Evolutionary conservation across 768 basidiomycete species (phyloP).

Genomic region (Pluteus cervinus): DNA sequence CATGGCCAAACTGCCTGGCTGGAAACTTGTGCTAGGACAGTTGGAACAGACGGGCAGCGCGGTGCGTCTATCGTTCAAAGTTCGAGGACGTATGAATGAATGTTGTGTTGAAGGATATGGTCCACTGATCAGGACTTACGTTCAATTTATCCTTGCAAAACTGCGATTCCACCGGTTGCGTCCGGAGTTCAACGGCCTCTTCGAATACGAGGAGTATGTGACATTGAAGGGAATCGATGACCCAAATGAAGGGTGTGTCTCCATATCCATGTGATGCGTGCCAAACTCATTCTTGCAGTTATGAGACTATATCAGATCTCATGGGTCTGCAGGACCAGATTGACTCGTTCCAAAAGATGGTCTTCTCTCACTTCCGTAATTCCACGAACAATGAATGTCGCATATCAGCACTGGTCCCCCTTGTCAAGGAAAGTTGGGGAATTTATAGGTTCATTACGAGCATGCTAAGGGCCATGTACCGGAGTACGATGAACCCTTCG

Average conservation of each 20-base stretch:
- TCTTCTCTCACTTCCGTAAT: conserved; percentile 90
- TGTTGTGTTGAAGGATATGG: conserved; percentile 65
- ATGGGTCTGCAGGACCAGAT: conserved; percentile 99
- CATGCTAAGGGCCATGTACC: conserved; percentile 96
- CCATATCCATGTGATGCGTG: conserved; percentile 2
- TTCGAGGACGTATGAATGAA: background rate
- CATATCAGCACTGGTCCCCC: conserved; percentile 90
- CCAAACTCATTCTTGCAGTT: conserved; percentile 42
- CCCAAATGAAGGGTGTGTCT: conserved; percentile 92
- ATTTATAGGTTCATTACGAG: conserved; percentile 99
- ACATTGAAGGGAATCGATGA: conserved; percentile 96
- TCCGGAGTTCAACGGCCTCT: conserved; percentile 97
- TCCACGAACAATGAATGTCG: conserved; percentile 96
- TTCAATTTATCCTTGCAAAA: conserved; percentile 92
- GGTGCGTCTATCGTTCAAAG: conserved; percentile 37
- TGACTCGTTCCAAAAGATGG: conserved; percentile 96
- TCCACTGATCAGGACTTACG: conserved; percentile 89
- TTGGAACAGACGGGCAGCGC: conserved; percentile 68
- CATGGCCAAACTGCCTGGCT: conserved; percentile 97
- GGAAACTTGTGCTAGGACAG: conserved; percentile 91
- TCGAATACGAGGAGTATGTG: conserved; percentile 99
- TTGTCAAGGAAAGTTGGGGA: conserved; percentile 99
- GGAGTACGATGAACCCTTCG: conserved; percentile 46
- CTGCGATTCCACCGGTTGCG: conserved; percentile 92
- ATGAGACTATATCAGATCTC: conserved; percentile 95